Conservation (phyloP, 208 protist species). For the Leptomonas pyrrhocoris region DNA sequence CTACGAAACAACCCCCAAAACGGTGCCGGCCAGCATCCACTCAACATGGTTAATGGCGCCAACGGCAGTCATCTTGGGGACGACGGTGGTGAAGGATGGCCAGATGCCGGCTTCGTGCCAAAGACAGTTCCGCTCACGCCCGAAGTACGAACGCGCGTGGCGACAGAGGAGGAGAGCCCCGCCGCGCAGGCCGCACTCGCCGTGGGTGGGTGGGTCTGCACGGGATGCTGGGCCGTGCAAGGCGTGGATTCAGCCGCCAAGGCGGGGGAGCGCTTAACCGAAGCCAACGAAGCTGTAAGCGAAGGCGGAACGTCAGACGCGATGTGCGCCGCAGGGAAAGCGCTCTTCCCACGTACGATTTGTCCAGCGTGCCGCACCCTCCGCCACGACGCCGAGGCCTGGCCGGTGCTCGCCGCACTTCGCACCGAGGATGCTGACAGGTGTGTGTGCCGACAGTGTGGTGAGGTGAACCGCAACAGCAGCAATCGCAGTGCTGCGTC, state of each 20-base stretch:
- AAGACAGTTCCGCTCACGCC: conserved; percentile 9
- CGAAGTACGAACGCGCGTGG: conserved; percentile 13
- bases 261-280: not conserved
- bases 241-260: conserved; percentile 10
- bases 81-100: not conserved
- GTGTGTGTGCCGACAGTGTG: conserved; percentile 54
- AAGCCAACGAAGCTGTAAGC: not conserved
- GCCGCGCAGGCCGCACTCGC: conserved; percentile 37
- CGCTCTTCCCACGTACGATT: conserved; percentile 44
- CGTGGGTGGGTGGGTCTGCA: conserved; percentile 66
- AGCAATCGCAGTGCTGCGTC: not conserved
- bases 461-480: conserved; percentile 47
- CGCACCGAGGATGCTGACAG: conserved; percentile 15
- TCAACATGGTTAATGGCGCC: no score
- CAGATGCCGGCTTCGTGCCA: not conserved
- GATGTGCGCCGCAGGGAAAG: not conserved
- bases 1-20: not conserved
- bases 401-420: conserved; percentile 8
- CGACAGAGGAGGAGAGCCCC: conserved; percentile 25
- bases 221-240: conserved; percentile 39
- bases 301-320: not conserved
- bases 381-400: conserved; percentile 47
- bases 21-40: not conserved
- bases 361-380: conserved; percentile 53
- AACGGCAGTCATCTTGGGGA: not conserved